Percentiles rank a stretch among this genome's conserved stretches.
Evolutionary conservation across 2,329 filamentous ascomycete genomes (phyloP).

Genomic region (Cladobotryum protrusum): DNA sequence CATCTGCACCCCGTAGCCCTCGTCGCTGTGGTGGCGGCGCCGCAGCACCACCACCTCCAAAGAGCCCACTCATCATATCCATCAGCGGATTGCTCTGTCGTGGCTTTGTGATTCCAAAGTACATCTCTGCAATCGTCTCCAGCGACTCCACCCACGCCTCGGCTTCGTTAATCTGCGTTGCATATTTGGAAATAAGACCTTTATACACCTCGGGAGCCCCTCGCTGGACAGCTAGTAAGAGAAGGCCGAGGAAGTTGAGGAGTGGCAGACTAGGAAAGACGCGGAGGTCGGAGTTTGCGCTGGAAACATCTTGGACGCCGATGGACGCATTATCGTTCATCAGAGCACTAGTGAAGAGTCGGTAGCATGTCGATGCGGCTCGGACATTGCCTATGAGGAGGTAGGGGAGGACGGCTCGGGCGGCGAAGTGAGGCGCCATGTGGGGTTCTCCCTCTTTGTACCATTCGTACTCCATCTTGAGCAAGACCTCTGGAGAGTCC

Average conservation of each 20-base stretch:
- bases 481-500: slow-evolving; percentile 75
- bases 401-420: slow-evolving; percentile 83
- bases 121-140: slow-evolving; percentile 88
- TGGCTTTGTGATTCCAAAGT: slow-evolving; percentile 86
- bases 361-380: slow-evolving; percentile 76
- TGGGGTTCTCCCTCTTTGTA: slow-evolving; percentile 85
- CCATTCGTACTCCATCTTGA: slow-evolving; percentile 85
- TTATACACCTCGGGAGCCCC: slow-evolving; percentile 72
- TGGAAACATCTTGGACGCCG: slow-evolving; percentile 75
- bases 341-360: slow-evolving; percentile 47
- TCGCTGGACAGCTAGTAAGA: slow-evolving; percentile 78
- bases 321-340: slow-evolving; percentile 44
- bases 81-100: slow-evolving; percentile 86
- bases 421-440: slow-evolving; percentile 78
- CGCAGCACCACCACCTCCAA: slow-evolving; percentile 65
- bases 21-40: slow-evolving; percentile 35
- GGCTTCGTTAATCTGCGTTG: slow-evolving; percentile 67
- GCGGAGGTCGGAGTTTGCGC: slow-evolving; percentile 63
- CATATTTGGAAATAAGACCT: slow-evolving; percentile 77
- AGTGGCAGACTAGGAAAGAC: slow-evolving; percentile 90
- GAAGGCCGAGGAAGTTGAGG: slow-evolving; percentile 84
- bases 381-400: slow-evolving; percentile 85
- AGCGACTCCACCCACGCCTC: slow-evolving; percentile 75
- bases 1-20: slow-evolving; percentile 39
- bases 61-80: slow-evolving; percentile 96